Conservation (phyloP, 495 filamentous ascomycete species). For the Friedmanniomyces simplex region DNA sequence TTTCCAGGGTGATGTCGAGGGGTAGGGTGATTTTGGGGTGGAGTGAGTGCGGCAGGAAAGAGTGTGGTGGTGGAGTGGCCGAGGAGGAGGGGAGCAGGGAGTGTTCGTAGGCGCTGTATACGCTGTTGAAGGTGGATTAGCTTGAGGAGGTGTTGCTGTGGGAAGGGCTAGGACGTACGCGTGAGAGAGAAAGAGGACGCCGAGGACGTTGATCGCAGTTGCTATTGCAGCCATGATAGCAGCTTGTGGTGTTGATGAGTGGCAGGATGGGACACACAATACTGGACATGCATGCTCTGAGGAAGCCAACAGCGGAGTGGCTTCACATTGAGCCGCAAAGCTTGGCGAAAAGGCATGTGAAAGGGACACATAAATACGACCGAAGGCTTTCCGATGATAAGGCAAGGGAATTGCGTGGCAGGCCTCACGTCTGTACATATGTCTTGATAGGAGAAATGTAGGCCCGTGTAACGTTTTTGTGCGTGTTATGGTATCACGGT, state of each 20-base stretch:
- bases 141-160: slow-evolving; percentile 1
- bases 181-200: slow-evolving; percentile 34
- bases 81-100: slow-evolving; percentile 21
- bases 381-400: too few species aligned
- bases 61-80: slow-evolving; percentile 1
- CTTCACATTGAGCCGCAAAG: neutral
- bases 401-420: too few species aligned
- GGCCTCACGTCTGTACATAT: too few species aligned
- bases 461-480: neutral
- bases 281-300: neutral
- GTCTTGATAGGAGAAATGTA: too few species aligned
- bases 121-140: slow-evolving; percentile 25
- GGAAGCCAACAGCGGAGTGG: neutral
- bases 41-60: slow-evolving; percentile 13
- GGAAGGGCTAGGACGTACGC: slow-evolving; percentile 29
- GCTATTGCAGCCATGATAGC: slow-evolving; percentile 1
- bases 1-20: slow-evolving; percentile 35
- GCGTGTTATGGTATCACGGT: slow-evolving; percentile 4
- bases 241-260: neutral
- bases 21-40: slow-evolving; percentile 25
- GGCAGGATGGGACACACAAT: neutral
- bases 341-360: slow-evolving; percentile 10
- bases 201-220: slow-evolving; percentile 27
- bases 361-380: neutral
- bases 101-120: slow-evolving; percentile 39